Evolutionary conservation across 176 grass and related monocot species (phyloP), one percentile per base, ranked within the genome.

Genomic region (Elaeis guineensis): DNA sequence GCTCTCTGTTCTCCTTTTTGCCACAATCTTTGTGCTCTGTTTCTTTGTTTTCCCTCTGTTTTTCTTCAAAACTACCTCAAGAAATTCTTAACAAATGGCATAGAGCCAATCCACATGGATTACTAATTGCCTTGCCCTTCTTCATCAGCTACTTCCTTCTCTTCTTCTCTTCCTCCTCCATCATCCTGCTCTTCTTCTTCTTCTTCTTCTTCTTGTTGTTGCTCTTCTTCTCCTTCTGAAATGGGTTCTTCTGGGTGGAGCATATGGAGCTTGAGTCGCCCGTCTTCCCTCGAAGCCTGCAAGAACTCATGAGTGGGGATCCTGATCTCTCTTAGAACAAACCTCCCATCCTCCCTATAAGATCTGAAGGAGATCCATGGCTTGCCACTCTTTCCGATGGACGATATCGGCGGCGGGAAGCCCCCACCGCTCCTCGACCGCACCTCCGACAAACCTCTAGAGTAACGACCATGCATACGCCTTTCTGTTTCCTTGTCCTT

Each of bases 321-420:
- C 64, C 78, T 84, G 29, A 86, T 70, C 82, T 91, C 57, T 71
- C 60, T 58, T 19, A 91, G 77, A 39, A 91, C 88, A 71, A 91
- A 87, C 52, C 83, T 61, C 5, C 88, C 83, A 0, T 80, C 79
- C 24, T 69, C 76, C 8, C 88, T 61, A 35, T 70, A 72, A 26
- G 88, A 78, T 29, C 77, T 62, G 63, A 91, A 91, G 77, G 72
- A 86, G 51, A 91, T 60, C 69, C 48, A 29, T 12, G 83, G 76
- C 72, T 91, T 91, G 19, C 83, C 83, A 48, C 68, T 73, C 56
- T 72, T 70, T 62, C 76, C 73, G 56, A 91, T 83, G 22, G 83
- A 86, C 20, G 79, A 62, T 67, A 91, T 86, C 50, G 88, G 88
- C 19, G 88, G 88, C 52, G 88, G 88, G 65, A 86, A 91, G 49